These are phyloP conservation scores for Simplicillium aogashimaense DNA, from an alignment of 2,329 filamentous ascomycete genomes.

Conservation along the genomic window DNA sequence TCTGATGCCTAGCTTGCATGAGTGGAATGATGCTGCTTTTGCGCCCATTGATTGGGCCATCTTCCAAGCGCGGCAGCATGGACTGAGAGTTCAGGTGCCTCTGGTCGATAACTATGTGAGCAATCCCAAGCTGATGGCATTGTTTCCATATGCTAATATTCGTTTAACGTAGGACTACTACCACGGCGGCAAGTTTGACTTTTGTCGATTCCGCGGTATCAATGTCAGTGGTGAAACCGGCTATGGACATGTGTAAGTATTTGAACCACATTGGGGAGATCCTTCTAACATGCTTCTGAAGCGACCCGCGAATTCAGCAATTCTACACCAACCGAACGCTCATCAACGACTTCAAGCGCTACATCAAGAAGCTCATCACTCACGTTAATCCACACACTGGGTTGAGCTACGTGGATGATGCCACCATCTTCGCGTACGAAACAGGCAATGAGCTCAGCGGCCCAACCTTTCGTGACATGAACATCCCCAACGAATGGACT, in stretches of 20 bases:
- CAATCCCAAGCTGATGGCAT: background rate
- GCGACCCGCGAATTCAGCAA: conserved; percentile 28
- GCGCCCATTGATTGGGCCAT: conserved; percentile 37
- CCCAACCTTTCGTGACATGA: conserved; percentile 15
- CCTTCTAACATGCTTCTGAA: conserved; percentile 22
- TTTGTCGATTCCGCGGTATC: conserved; percentile 20
- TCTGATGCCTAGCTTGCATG: conserved; percentile 26
- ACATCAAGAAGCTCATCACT: conserved; percentile 30
- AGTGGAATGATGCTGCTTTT: conserved; percentile 32
- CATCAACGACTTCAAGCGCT: conserved; percentile 32
- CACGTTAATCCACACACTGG: conserved; percentile 35
- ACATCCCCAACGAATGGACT: conserved; percentile 30
- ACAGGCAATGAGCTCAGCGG: conserved; percentile 38
- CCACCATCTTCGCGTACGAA: conserved; percentile 39
- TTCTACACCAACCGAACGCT: conserved; percentile 36
- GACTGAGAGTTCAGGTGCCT: conserved; percentile 31
- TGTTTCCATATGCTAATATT: background rate
- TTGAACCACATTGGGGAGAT: conserved; percentile 32
- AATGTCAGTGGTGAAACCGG: no score
- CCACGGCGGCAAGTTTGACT: conserved; percentile 38
- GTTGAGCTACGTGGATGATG: conserved; percentile 35
- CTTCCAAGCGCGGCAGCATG: conserved; percentile 31
- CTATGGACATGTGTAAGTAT: no score
- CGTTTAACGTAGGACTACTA: conserved; percentile 29
- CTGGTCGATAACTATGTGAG: conserved; percentile 35